Conservation (phyloP, 73 alveolate genomes). For the Paraurostyla sp. region DNA sequence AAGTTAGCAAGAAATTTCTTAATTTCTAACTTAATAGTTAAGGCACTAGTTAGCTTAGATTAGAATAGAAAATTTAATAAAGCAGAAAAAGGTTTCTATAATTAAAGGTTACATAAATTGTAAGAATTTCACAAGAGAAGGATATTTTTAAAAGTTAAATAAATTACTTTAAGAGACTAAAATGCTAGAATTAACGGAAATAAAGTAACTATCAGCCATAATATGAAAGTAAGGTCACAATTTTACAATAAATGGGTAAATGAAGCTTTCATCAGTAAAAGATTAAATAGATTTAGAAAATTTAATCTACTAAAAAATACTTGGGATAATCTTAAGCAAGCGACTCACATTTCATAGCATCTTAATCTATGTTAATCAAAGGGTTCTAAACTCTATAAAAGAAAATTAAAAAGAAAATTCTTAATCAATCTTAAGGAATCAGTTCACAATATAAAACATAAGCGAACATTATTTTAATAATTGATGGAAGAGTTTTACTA, state of each 20-base stretch:
- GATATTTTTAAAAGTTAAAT: neutral
- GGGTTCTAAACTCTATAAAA: neutral
- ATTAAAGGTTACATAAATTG: neutral
- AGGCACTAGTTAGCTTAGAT: constrained; percentile 9
- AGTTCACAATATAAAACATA: neutral
- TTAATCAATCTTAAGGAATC: neutral
- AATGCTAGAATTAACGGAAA: neutral
- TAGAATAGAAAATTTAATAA: neutral
- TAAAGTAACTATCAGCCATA: neutral
- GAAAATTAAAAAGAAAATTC: neutral
- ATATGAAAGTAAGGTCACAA: neutral
- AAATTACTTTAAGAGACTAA: neutral
- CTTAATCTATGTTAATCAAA: neutral
- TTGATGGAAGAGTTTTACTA: neutral
- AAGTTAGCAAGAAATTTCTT: neutral
- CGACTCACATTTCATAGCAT: neutral
- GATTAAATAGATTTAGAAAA: neutral
- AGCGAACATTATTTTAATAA: no score
- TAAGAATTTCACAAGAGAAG: neutral
- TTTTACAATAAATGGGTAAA: neutral
- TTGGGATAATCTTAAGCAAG: neutral
- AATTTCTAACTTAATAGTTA: neutral
- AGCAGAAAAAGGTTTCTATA: neutral
- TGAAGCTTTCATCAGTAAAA: neutral
- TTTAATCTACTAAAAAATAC: neutral